phyloP scores from a whole-genome alignment of 2,329 filamentous ascomycete species.

The Aspergillus caelatus region DNA sequence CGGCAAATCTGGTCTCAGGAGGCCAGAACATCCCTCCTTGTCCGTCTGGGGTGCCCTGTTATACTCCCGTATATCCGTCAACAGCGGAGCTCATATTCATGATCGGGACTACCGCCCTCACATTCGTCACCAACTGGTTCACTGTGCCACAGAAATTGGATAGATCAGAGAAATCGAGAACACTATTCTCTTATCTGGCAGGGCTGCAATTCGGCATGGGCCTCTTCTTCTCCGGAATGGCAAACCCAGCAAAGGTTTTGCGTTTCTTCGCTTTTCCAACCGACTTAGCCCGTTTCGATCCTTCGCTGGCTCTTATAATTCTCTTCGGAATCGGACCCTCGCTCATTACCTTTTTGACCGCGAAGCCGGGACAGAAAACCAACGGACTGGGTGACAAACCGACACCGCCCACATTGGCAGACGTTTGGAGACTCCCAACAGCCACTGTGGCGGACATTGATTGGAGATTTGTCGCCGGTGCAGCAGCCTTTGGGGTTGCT shows the following conservation, averaged over 20 bases:
- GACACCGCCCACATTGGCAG: conserved; percentile 44
- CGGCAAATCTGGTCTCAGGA: conserved; percentile 39
- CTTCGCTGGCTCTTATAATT: conserved; percentile 53
- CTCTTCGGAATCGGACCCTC: conserved; percentile 54
- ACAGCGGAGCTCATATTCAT: conserved; percentile 38
- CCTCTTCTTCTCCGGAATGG: conserved; percentile 56
- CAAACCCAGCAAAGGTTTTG: conserved; percentile 53
- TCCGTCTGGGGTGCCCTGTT: conserved; percentile 46
- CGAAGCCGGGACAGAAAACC: conserved; percentile 31
- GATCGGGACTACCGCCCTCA: conserved; percentile 31
- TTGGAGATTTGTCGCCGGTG: conserved; percentile 51
- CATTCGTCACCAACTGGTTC: conserved; percentile 36
- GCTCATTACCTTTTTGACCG: conserved; percentile 37
- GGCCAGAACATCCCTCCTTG: conserved; percentile 46
- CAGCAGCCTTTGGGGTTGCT: conserved; percentile 52
- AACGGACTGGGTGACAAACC: conserved; percentile 25
- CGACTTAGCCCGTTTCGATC: conserved; percentile 51
- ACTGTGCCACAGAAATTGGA: conserved; percentile 34
- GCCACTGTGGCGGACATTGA: conserved; percentile 52
- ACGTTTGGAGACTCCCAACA: conserved; percentile 48
- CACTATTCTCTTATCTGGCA: conserved; percentile 47
- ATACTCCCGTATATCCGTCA: conserved; percentile 49
- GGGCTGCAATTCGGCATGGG: conserved; percentile 57
- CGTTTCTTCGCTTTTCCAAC: conserved; percentile 52
- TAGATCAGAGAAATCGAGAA: conserved; percentile 35